Percentiles rank a stretch among this genome's conserved stretches.
These are phyloP conservation scores for Paramecium caudatum DNA, from an alignment of 73 alveolate genomes.

Conservation along the genomic window DNA sequence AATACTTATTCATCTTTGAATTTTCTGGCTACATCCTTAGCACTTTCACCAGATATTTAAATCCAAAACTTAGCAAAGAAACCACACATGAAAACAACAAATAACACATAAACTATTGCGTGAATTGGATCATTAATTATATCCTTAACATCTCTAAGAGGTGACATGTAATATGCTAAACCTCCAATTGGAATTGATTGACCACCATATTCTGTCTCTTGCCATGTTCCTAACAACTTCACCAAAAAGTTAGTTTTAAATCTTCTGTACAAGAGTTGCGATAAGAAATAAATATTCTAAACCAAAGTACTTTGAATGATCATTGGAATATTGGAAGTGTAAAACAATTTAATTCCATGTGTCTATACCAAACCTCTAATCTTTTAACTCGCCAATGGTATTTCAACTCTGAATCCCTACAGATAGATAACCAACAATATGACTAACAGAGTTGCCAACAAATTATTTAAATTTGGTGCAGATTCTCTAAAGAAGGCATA, in stretches of 20 bases:
- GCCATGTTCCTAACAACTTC: slow-evolving; percentile 98
- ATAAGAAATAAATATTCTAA: slow-evolving; percentile 98
- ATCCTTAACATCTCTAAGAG: slow-evolving; percentile 88
- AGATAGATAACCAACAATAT: slow-evolving; percentile 98
- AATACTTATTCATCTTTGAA: slow-evolving; percentile 96
- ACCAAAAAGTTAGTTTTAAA: slow-evolving; percentile 97
- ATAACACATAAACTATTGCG: slow-evolving; percentile 96
- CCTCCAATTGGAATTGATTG: slow-evolving; percentile 99
- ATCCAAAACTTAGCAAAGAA: slow-evolving; percentile 99
- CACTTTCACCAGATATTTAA: slow-evolving; percentile 97
- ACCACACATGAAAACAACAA: slow-evolving; percentile 98
- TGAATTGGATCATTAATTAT: slow-evolving; percentile 95
- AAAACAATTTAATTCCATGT: slow-evolving; percentile 99
- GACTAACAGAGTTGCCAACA: slow-evolving; percentile 97
- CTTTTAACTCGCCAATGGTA: slow-evolving; percentile 88
- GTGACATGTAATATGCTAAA: slow-evolving; percentile 98
- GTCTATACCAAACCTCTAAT: slow-evolving; percentile 96
- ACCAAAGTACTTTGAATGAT: slow-evolving; percentile 99
- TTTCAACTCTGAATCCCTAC: slow-evolving; percentile 97
- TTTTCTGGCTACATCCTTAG: slow-evolving; percentile 98
- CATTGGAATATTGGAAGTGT: slow-evolving; percentile 99
- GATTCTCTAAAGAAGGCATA: slow-evolving; percentile 97
- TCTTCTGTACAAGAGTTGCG: slow-evolving; percentile 97
- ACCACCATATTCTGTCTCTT: slow-evolving; percentile 87
- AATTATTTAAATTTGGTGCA: slow-evolving; percentile 98